Evolutionary conservation across 2,329 filamentous ascomycete genomes (phyloP).

Genomic region (Mollisia scopiformis): DNA sequence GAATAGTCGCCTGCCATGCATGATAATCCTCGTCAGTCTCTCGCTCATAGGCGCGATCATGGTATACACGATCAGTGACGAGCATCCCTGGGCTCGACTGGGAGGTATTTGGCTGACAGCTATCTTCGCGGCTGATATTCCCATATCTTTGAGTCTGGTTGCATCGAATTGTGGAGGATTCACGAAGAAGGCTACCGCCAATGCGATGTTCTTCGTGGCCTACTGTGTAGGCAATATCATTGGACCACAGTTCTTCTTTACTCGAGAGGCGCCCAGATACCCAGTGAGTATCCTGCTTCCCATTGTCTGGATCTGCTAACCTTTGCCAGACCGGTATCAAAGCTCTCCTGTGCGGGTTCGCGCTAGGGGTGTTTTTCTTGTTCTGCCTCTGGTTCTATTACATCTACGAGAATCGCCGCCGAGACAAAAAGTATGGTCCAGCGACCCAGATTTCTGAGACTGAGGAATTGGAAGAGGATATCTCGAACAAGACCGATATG

Average conservation of each 20-base stretch:
- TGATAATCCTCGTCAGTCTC: not conserved
- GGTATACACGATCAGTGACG: not conserved
- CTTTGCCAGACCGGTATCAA: not conserved
- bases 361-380: not conserved
- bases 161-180: conserved; percentile 35
- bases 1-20: conserved; percentile 35
- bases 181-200: conserved; percentile 37
- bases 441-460: not conserved
- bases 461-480: not conserved
- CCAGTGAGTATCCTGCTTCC: not conserved
- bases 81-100: conserved; percentile 34
- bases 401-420: not conserved
- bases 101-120: conserved; percentile 62
- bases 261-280: conserved; percentile 11
- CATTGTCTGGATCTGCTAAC: not conserved
- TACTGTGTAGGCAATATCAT: conserved; percentile 32
- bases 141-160: conserved; percentile 46
- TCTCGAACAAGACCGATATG: not conserved
- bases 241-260: conserved; percentile 27
- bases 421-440: not conserved
- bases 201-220: conserved; percentile 24
- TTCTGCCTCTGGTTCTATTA: not conserved
- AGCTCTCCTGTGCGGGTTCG: not conserved
- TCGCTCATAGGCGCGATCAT: not conserved
- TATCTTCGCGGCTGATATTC: conserved; percentile 54